A percentile compares a stretch with the other conserved stretches of the same genome.
Conservation (phyloP, 768 basidiomycete genomes). For the Amanita brunnescens region DNA sequence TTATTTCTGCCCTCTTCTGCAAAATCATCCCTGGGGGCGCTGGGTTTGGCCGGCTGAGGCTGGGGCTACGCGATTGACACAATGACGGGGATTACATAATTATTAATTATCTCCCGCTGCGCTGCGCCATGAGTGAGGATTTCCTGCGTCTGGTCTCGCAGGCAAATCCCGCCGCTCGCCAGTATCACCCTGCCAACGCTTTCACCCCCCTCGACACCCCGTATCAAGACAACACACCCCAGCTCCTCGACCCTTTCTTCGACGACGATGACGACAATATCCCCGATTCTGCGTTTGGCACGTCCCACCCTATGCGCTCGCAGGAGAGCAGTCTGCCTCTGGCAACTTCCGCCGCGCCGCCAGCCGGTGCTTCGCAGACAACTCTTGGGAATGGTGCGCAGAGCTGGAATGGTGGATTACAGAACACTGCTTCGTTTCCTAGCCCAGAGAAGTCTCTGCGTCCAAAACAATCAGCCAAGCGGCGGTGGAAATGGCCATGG, state of each 20-base stretch:
- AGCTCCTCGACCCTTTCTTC: constrained; percentile 79
- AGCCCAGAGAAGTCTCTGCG: constrained; percentile 17
- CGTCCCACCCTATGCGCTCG: constrained; percentile 38
- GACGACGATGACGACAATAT: constrained; percentile 74
- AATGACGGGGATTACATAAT: not conserved
- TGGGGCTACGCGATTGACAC: not conserved
- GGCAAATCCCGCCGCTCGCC: constrained; percentile 55
- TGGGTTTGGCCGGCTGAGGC: too few relatives aligned
- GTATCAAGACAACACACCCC: constrained; percentile 31
- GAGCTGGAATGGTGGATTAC: constrained; percentile 62
- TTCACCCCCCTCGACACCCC: constrained; percentile 46
- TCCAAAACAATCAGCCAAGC: constrained; percentile 16
- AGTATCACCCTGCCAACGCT: constrained; percentile 38
- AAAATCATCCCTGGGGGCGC: too few relatives aligned
- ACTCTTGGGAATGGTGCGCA: constrained; percentile 39
- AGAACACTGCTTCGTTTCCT: constrained; percentile 30
- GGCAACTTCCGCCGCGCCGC: constrained; percentile 47
- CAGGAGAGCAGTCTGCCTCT: constrained; percentile 54
- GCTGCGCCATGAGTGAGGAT: constrained; percentile 51
- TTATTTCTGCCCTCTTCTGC: too few relatives aligned
- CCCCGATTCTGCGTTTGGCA: constrained; percentile 61
- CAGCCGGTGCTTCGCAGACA: constrained; percentile 49
- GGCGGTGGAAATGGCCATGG: constrained; percentile 81
- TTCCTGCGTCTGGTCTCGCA: constrained; percentile 66
- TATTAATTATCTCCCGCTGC: not conserved